Evolutionary conservation across 2,329 filamentous ascomycete genomes (phyloP).

Genomic region (Diaporthe caulivora): DNA sequence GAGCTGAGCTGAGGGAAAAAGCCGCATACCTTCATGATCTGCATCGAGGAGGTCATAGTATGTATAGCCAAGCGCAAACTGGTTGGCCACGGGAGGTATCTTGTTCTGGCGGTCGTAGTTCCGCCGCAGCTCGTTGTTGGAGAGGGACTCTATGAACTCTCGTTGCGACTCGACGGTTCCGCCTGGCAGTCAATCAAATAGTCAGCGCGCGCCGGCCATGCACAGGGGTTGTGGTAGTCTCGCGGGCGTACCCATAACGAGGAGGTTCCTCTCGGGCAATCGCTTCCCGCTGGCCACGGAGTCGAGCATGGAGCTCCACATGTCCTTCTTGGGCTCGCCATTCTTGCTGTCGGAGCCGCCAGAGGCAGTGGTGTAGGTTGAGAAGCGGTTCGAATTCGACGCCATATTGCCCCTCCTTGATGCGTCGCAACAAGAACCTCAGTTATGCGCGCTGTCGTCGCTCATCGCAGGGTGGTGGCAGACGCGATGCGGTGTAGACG

Average conservation of each 20-base stretch:
- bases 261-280: constrained; percentile 89
- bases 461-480: constrained; percentile 37
- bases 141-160: constrained; percentile 81
- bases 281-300: constrained; percentile 90
- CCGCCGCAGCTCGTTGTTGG: constrained; percentile 65
- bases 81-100: constrained; percentile 86
- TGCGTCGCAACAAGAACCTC: constrained; percentile 35
- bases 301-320: constrained; percentile 95
- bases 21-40: constrained; percentile 87
- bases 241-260: constrained; percentile 78
- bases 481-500: constrained; percentile 36
- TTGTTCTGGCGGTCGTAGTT: constrained; percentile 67
- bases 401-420: constrained; percentile 47
- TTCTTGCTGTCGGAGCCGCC: constrained; percentile 67
- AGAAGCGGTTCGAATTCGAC: constrained; percentile 66
- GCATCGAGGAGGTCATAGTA: constrained; percentile 95
- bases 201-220: constrained; percentile 16
- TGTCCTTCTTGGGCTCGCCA: constrained; percentile 84
- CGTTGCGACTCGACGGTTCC: constrained; percentile 85
- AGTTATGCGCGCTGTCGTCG: constrained; percentile 34
- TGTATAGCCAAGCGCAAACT: constrained; percentile 92
- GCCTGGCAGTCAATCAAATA: constrained; percentile 61
- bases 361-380: constrained; percentile 67
- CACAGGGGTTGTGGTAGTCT: constrained; percentile 10
- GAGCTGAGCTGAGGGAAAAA: background rate